These are phyloP conservation scores for Glycine latifolia DNA, from an alignment of 306 rosid genomes.

Conservation along the genomic window DNA sequence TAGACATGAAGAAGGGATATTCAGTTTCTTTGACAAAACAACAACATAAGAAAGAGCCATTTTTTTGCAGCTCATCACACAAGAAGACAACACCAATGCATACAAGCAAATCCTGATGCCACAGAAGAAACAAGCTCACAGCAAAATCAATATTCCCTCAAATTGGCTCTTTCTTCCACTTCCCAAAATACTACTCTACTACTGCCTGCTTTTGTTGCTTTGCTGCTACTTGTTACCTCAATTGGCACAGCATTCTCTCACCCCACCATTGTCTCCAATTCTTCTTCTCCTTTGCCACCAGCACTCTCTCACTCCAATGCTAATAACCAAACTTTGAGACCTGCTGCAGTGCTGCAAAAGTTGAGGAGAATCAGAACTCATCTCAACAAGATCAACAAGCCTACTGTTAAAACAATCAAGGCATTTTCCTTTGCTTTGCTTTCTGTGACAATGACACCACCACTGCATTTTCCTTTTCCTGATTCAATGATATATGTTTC, in stretches of 20 bases:
- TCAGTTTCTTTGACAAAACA: slow-evolving; percentile 63
- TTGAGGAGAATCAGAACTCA: slow-evolving; percentile 55
- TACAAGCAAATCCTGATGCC: slow-evolving; percentile 58
- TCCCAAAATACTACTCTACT: slow-evolving; percentile 31
- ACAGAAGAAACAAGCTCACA: slow-evolving; percentile 56
- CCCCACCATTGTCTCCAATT: slow-evolving; percentile 25
- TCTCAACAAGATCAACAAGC: slow-evolving; percentile 80
- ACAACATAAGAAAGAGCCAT: slow-evolving; percentile 58
- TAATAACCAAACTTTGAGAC: slow-evolving; percentile 62
- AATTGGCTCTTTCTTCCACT: slow-evolving; percentile 54
- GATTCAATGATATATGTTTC: slow-evolving; percentile 44
- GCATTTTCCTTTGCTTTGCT: slow-evolving; percentile 50
- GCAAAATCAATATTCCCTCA: slow-evolving; percentile 51
- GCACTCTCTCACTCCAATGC: slow-evolving; percentile 35
- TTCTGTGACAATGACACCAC: slow-evolving; percentile 4
- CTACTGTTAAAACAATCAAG: slow-evolving; percentile 89
- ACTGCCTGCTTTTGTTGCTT: slow-evolving; percentile 65
- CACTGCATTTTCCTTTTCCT: slow-evolving; percentile 13
- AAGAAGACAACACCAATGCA: slow-evolving; percentile 78
- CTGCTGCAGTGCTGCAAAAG: slow-evolving; percentile 58
- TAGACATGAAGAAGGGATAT: slow-evolving; percentile 75
- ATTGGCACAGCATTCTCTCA: slow-evolving; percentile 61
- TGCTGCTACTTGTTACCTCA: slow-evolving; percentile 64
- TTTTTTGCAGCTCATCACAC: slow-evolving; percentile 52
- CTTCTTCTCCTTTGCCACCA: slow-evolving; percentile 45